A percentile compares a stretch with the other conserved stretches of the same genome.
phyloP scores from a whole-genome alignment of 768 basidiomycete species.

The Steccherinum ochraceum region DNA sequence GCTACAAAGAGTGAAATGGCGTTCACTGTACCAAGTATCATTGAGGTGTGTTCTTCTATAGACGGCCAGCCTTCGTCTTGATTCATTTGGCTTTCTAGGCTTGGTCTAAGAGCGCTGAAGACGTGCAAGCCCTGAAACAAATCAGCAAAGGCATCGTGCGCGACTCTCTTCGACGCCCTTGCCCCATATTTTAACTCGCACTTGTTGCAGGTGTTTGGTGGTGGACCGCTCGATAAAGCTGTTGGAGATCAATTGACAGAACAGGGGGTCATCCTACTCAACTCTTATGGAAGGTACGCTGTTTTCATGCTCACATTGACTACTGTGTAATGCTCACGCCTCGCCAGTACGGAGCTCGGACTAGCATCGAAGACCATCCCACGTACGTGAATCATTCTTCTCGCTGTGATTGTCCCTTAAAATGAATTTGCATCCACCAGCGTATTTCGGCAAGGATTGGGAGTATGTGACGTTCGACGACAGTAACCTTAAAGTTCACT shows the following conservation, averaged over 20 bases:
- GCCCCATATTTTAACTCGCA: not conserved
- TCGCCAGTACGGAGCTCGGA: not conserved
- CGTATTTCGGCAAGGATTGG: too few relatives aligned
- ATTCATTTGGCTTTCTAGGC: slow-evolving; percentile 13
- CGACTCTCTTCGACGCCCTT: slow-evolving; percentile 6
- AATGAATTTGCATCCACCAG: too few relatives aligned
- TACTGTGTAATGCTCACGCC: too few relatives aligned
- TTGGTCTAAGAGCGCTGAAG: slow-evolving; percentile 20
- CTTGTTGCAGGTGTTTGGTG: slow-evolving; percentile 11
- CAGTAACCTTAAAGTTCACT: slow-evolving; percentile 6
- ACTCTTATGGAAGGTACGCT: too few relatives aligned
- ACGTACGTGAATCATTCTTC: too few relatives aligned
- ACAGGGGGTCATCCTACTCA: slow-evolving; percentile 10
- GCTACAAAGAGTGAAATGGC: slow-evolving; percentile 18
- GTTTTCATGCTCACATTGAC: too few relatives aligned
- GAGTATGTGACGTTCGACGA: too few relatives aligned
- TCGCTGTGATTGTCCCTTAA: not conserved
- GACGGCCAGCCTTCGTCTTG: not conserved
- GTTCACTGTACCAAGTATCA: slow-evolving; percentile 23
- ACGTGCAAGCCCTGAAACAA: slow-evolving; percentile 11
- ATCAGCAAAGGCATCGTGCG: slow-evolving; percentile 9
- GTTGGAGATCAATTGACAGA: slow-evolving; percentile 9
- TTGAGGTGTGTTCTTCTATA: slow-evolving; percentile 19
- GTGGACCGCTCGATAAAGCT: slow-evolving; percentile 9
- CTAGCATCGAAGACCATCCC: not conserved